These are phyloP conservation scores for Posidonia oceanica DNA, from an alignment of 116 monocot species.

Conservation along the genomic window DNA sequence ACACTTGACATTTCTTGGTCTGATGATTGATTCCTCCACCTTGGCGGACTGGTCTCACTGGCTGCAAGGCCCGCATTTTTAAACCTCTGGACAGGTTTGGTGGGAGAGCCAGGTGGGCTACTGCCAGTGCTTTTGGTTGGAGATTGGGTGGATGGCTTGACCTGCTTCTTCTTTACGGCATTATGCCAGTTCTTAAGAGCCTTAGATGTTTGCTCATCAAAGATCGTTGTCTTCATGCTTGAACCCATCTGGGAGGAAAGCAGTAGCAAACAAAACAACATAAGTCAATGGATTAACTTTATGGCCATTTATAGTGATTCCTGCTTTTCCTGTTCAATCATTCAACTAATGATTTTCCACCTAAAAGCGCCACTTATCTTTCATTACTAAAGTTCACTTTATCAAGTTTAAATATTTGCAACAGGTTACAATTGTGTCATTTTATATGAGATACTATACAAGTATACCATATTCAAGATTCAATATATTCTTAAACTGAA, in stretches of 20 bases:
- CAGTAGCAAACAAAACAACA: background rate
- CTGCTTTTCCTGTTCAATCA: background rate
- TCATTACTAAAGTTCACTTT: too few relatives aligned
- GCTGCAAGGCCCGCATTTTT: constrained; percentile 4
- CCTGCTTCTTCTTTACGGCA: constrained; percentile 55
- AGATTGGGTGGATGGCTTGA: constrained; percentile 11
- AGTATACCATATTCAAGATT: too few relatives aligned
- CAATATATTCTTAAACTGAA: too few relatives aligned
- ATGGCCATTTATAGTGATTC: background rate
- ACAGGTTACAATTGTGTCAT: too few relatives aligned
- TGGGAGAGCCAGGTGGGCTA: constrained; percentile 10
- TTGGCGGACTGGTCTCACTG: background rate
- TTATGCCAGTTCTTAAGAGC: constrained; percentile 65
- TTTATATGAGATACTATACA: too few relatives aligned
- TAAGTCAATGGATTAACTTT: too few relatives aligned
- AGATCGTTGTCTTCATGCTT: constrained; percentile 76
- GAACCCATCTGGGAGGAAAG: constrained; percentile 58
- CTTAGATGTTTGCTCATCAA: constrained; percentile 78
- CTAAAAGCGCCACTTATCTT: too few relatives aligned
- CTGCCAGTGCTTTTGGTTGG: constrained; percentile 17
- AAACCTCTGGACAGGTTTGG: constrained; percentile 8
- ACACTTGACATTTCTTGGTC: background rate
- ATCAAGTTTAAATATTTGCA: too few relatives aligned
- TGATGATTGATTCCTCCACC: background rate
- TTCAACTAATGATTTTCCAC: too few relatives aligned